Evolutionary conservation across 179 eudicot species (phyloP), one percentile per base, ranked within the genome.

Genomic region (Sideroxylon spinosum): DNA sequence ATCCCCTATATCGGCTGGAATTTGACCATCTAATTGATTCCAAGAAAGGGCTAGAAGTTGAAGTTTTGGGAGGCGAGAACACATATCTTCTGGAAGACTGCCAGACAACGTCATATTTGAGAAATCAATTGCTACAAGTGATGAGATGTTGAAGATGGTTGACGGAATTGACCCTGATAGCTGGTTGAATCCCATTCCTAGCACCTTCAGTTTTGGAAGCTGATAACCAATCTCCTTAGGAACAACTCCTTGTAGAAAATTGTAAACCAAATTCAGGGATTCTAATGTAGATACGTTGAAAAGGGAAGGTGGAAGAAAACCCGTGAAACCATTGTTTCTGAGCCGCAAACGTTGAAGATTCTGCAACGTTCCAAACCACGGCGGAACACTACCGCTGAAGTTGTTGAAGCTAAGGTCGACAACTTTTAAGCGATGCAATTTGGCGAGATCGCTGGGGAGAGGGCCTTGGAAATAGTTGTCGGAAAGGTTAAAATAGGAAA

Each of bases 131-230:
- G 6, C 0, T 67, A 11, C 46, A 12, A 85, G 70, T 46, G 85
- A 79, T 0, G 87, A 72, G 62, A 82, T 69, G 79, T 85, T 85
- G 81, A 79, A 85, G 67, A 85, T 55, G 25, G 66, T 49, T 10
- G 68, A 22, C 26, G 87, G 87, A n/a, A 82, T 73, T 28, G 44
- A 59, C 28, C 83, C 87, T 25, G 78, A 6, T 19, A 32, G 12
- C 16, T 9, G 19, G 13, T 65, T 65, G 14, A 9, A 25, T 25
- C 2, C 44, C 44, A 65, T 12, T 0, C 0, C 46, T 5, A 65
- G 25, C 17, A 29, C 69, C n/a, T 29, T 17, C 26, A 37, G 9
- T 65, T 65, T 3, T 8, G 19, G 26, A 65, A 29, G 37, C 37
- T 29, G 69, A 22, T 65, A 16, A 29, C 69, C 69, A 11, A 65